Evolutionary conservation across 2,329 filamentous ascomycete species (phyloP), one percentile per base, ranked within the genome.

Genomic region (Aplosporella prunicola): DNA sequence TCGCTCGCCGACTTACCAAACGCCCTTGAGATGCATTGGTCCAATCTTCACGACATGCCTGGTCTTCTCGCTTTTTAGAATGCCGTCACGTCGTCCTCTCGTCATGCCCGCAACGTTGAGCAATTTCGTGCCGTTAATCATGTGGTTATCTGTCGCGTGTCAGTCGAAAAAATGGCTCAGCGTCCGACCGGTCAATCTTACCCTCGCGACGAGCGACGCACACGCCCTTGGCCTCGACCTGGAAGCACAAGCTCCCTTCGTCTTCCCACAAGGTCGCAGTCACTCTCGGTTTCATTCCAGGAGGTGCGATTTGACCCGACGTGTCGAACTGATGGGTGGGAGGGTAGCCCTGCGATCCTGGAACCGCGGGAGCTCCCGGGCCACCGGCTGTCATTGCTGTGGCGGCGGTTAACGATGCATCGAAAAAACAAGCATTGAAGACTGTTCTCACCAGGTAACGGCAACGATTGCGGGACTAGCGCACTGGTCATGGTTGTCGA

Each of bases 81-180:
- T 96, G 32, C 91, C 91, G 55, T 98, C 91, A 53, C 91, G 77
- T 47, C 91, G 80, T 39, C 91, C 91, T 58, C 91, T 77, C 10
- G 91, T 98, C 91, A 98, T 98, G 9, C 91, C 89, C 34, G 91
- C 91, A 36, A 98, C 91, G 48, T 98, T 98, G 41, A 96, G 67
- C 40, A 98, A 69, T 62, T 96, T 98, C 1, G 91, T 98, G 13
- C 91, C 91, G 53, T 96, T 98, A 61, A 98, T 95, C 85, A 98
- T 95, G 64, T 94, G 86, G 62, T 95, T 96, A 52, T 95, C 89
- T 93, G 46, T 34, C 26, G 20, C 22, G 40, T 17, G 35, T 48
- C 32, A 51, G 23, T 17, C 14, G 17, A 29, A 14, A 13, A 11
- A 16, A 3, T 23, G 10, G 7, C n/a, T n/a, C n/a, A n/a, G n/a